Conservation (phyloP, 208 protist species). For the Crithidia acanthocephali region DNA sequence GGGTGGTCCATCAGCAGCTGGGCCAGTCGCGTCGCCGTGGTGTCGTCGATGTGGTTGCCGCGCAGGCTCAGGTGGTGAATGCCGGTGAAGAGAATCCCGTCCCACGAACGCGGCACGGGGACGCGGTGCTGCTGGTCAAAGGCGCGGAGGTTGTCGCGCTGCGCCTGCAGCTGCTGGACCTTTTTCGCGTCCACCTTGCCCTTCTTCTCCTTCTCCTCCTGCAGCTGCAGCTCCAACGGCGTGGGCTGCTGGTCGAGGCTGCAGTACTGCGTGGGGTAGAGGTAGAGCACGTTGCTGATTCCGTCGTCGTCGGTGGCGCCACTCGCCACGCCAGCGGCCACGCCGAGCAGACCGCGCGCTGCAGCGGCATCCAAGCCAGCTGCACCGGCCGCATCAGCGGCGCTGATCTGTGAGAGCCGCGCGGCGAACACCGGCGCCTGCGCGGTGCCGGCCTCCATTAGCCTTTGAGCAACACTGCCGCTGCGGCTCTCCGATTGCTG, state of each 20-base stretch:
- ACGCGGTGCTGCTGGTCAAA: conserved; percentile 75
- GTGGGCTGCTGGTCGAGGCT: conserved; percentile 64
- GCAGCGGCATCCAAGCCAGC: neutral
- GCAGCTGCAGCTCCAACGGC: conserved; percentile 65
- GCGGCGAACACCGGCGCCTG: neutral
- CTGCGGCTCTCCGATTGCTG: neutral
- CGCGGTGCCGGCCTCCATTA: neutral
- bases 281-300: conserved; percentile 39
- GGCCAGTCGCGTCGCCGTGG: conserved; percentile 45
- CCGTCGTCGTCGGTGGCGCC: conserved; percentile 4
- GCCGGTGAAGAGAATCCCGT: conserved; percentile 74
- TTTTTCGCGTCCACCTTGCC: conserved; percentile 86
- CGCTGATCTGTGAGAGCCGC: conserved; percentile 12
- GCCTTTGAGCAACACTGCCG: neutral
- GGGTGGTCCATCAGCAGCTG: conserved; percentile 53
- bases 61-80: conserved; percentile 80
- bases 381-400: neutral
- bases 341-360: neutral
- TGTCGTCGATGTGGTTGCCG: conserved; percentile 83
- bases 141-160: conserved; percentile 63
- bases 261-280: conserved; percentile 75
- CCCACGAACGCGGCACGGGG: conserved; percentile 65
- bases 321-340: neutral
- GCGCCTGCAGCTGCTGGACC: conserved; percentile 69
- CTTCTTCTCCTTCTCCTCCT: conserved; percentile 82